Evolutionary conservation across 2,329 filamentous ascomycete genomes (phyloP).

Genomic region (Penicillium fuscoglaucum): DNA sequence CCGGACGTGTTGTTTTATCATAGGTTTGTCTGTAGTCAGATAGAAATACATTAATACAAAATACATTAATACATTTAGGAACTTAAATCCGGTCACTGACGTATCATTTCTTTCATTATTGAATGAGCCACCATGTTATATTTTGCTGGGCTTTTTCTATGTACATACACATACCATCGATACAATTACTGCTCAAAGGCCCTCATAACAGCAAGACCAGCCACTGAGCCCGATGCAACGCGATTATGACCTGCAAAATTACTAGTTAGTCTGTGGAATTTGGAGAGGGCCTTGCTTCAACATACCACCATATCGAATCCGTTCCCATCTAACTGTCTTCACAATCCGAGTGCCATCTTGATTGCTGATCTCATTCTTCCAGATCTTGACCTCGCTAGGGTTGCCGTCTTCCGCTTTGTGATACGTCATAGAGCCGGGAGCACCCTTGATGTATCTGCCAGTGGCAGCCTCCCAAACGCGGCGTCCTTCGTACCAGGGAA

Average conservation of each 20-base stretch:
- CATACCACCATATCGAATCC: slow-evolving; percentile 46
- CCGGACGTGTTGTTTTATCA: no score
- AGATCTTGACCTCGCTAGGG: slow-evolving; percentile 38
- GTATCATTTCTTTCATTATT: no score
- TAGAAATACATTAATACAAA: no score
- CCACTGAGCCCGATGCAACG: slow-evolving; percentile 42
- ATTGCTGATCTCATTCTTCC: slow-evolving; percentile 34
- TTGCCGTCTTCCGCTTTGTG: slow-evolving; percentile 32
- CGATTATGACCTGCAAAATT: slow-evolving; percentile 41
- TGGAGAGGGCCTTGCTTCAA: slow-evolving; percentile 1
- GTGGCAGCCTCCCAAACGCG: slow-evolving; percentile 43
- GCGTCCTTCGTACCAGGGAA: slow-evolving; percentile 62
- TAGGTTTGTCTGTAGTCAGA: no score
- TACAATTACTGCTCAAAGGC: slow-evolving; percentile 37
- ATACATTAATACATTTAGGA: no score
- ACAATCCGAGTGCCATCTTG: slow-evolving; percentile 22
- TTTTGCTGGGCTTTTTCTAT: no score
- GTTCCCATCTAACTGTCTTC: slow-evolving; percentile 48
- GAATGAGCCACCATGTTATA: no score
- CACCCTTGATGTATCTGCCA: slow-evolving; percentile 26
- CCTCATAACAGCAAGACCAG: slow-evolving; percentile 40
- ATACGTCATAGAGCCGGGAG: slow-evolving; percentile 32
- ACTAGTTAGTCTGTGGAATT: not conserved
- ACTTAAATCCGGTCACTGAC: no score
- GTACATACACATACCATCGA: not conserved